Conservation (phyloP, 1,284 basidiomycete genomes). For the Trichosporon inkin region DNA sequence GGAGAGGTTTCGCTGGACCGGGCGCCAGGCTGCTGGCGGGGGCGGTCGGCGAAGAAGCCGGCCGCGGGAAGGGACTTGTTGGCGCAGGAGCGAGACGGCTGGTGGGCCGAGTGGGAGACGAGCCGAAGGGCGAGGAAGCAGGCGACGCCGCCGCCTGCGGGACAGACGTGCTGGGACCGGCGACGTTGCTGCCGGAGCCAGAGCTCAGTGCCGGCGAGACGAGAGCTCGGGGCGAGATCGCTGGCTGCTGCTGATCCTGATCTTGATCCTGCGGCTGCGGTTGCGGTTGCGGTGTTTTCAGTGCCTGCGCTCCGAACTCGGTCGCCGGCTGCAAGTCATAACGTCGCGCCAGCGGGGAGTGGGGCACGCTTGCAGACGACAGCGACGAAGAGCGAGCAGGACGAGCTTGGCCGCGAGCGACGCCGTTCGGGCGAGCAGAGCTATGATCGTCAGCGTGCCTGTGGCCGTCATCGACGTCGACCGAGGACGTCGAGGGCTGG, state of each 20-base stretch:
- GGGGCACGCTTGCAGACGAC: conserved; percentile 2
- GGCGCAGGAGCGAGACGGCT: too few relatives aligned
- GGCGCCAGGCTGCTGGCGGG: background rate
- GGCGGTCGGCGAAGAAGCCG: too few relatives aligned
- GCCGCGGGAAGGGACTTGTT: too few relatives aligned
- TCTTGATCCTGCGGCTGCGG: too few relatives aligned
- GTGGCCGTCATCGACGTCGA: background rate
- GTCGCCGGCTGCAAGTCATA: background rate
- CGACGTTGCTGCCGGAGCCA: background rate
- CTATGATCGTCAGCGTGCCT: conserved; percentile 4
- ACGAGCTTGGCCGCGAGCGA: conserved; percentile 2
- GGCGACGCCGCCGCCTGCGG: background rate
- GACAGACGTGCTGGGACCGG: background rate
- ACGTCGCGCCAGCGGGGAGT: background rate
- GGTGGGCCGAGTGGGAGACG: background rate
- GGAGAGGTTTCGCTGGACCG: background rate
- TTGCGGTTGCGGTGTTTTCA: background rate
- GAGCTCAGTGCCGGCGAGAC: background rate
- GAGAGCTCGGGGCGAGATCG: background rate
- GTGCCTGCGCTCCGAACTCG: background rate
- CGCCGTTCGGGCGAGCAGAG: conserved; percentile 4
- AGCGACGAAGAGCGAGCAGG: conserved; percentile 3
- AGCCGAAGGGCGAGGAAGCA: background rate
- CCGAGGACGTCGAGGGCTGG: background rate
- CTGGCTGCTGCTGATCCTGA: background rate